Percentiles rank a stretch among this genome's conserved stretches.
Conservation (phyloP, 768 basidiomycete species). For the Serendipita sp. region DNA sequence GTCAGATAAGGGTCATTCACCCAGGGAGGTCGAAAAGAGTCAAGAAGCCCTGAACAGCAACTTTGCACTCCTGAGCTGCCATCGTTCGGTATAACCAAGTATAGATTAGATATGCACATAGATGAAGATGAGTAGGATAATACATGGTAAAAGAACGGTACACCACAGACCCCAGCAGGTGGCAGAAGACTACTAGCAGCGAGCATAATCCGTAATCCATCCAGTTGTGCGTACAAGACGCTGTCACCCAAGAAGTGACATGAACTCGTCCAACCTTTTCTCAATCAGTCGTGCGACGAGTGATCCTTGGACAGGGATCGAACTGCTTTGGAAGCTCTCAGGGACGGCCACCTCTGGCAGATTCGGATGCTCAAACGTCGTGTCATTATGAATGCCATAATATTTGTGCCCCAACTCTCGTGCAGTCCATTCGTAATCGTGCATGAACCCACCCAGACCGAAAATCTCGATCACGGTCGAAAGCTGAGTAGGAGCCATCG, state of each 20-base stretch:
- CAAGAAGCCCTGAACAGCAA: too few species aligned
- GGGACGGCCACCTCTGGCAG: conserved; percentile 49
- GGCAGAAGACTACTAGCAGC: too few species aligned
- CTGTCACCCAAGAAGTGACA: background rate
- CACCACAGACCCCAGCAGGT: too few species aligned
- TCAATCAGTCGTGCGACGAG: conserved; percentile 54
- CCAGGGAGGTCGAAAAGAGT: too few species aligned
- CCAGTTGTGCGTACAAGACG: too few species aligned
- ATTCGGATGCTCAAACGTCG: conserved; percentile 24
- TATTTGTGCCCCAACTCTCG: conserved; percentile 56
- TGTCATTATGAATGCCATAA: conserved; percentile 70
- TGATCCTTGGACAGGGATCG: conserved; percentile 58
- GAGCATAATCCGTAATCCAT: too few species aligned
- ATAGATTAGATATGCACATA: too few species aligned
- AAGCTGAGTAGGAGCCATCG: conserved; percentile 61
- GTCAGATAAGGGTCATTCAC: too few species aligned
- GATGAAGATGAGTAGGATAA: too few species aligned
- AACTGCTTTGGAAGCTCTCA: conserved; percentile 67
- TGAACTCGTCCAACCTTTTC: conserved; percentile 33
- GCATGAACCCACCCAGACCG: conserved; percentile 63
- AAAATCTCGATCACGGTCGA: conserved; percentile 79
- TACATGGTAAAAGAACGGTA: too few species aligned
- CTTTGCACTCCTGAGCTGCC: too few species aligned
- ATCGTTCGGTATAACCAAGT: too few species aligned
- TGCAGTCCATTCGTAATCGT: conserved; percentile 77